Evolutionary conservation across 306 rosid species (phyloP).

Genomic region (Abrus precatorius): DNA sequence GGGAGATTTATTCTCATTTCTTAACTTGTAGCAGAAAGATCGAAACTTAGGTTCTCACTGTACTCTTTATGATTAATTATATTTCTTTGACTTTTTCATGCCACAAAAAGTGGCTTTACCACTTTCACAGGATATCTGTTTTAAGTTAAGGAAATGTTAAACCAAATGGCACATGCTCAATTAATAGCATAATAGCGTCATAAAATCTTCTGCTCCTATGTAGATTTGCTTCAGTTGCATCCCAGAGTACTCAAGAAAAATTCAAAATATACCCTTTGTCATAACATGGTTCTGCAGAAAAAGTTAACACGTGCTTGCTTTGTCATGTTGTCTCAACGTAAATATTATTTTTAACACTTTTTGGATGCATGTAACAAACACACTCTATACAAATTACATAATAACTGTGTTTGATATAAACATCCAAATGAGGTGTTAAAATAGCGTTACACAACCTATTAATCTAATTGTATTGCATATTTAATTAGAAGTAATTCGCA

Average conservation of each 20-base stretch:
- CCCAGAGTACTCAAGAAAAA: not conserved
- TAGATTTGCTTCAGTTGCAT: conserved; percentile 16
- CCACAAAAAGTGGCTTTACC: not conserved
- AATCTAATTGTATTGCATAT: not conserved
- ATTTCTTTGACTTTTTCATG: not conserved
- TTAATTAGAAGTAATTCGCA: conserved; percentile 15
- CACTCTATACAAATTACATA: no score
- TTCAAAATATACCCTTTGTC: not conserved
- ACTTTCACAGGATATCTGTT: no score
- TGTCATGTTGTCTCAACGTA: not conserved
- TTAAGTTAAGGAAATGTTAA: no score
- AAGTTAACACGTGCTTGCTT: not conserved
- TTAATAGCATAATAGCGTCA: not conserved
- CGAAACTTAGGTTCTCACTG: not conserved
- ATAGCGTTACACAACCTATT: not conserved
- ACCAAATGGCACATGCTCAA: no score
- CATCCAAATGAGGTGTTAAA: no score
- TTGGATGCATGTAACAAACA: no score
- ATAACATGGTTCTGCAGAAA: conserved; percentile 1
- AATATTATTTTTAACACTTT: no score
- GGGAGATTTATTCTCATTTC: not conserved
- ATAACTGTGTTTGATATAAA: no score
- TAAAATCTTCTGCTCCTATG: not conserved
- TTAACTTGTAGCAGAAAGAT: not conserved
- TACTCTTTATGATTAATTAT: not conserved